Percentiles rank a stretch among this genome's conserved stretches.
These are phyloP conservation scores for Penicillium alfredii DNA, from an alignment of 495 filamentous ascomycete species.

Conservation along the genomic window DNA sequence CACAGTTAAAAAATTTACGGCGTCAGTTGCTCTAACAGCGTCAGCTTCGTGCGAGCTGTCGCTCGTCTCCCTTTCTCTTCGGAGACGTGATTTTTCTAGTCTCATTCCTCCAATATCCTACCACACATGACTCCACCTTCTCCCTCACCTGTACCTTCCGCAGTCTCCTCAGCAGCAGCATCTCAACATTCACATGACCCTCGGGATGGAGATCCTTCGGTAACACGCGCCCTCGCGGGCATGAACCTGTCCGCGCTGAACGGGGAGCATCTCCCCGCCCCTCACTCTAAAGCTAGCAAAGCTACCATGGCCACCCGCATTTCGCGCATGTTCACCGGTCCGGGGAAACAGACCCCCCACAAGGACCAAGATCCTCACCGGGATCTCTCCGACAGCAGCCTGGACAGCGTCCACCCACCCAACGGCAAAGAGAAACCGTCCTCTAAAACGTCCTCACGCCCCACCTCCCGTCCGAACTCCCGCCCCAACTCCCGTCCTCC, in stretches of 20 bases:
- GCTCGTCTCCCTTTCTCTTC: conserved; percentile 13
- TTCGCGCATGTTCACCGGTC: conserved; percentile 54
- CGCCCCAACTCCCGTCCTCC: conserved; percentile 35
- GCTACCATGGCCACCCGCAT: conserved; percentile 53
- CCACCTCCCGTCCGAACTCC: conserved; percentile 34
- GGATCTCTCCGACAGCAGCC: conserved; percentile 40
- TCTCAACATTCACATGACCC: conserved; percentile 37
- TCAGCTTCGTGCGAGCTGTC: conserved; percentile 21
- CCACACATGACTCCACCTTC: conserved; percentile 46
- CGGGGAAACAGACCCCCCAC: conserved; percentile 26
- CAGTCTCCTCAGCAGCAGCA: conserved; percentile 40
- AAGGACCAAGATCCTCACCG: conserved; percentile 30
- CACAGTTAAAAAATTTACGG: not conserved
- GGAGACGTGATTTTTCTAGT: too few relatives aligned
- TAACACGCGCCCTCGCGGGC: conserved; percentile 44
- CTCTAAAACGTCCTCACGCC: conserved; percentile 27
- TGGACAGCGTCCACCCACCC: conserved; percentile 29
- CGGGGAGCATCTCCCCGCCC: conserved; percentile 25
- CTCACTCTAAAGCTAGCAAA: conserved; percentile 36
- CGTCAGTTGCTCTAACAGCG: conserved; percentile 5
- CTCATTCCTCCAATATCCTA: too few relatives aligned
- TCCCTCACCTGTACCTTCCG: conserved; percentile 39
- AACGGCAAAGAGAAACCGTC: conserved; percentile 30
- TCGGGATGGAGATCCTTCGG: conserved; percentile 40
- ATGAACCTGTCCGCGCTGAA: conserved; percentile 39